Base-by-base conservation (phyloP, 768 basidiomycete species). In the Scleroderma bovista region DNA sequence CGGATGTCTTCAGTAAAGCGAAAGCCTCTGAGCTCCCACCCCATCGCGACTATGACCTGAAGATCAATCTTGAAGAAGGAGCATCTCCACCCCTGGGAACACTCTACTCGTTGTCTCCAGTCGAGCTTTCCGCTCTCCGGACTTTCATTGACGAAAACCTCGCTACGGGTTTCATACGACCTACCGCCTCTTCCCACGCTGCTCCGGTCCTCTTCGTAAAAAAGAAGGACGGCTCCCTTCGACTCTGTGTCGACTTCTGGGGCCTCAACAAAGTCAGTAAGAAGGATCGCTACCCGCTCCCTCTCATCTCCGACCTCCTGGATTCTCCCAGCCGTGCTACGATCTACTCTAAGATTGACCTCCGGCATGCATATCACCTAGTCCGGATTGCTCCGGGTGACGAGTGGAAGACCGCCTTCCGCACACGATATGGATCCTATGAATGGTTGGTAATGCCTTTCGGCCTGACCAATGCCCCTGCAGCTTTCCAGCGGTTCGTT, bases 151-250 rank as follows among this genome's bases (percentile, higher is more conserved):
- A 34, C 7, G 15, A 47, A 32, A 47, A 47, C 12, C 19, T 47
- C 15, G 8, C 16, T 32, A 33, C 17, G 2, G 74, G 73, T 1
- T 67, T 65, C 44, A 74, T 75, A 41, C 57, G 61, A 0, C 60
- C 63, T 12, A 70, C 66, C 2, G 53, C 56, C 17, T 66, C 65
- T 24, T 51, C 60, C 5, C 34, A 43, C 24, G 56, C 56, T 17
- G 50, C 61, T 46, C 59, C 61, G 2, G 52, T 62, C 15, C 51
- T 62, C 29, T 64, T 64, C 47, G 59, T 57, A 38, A 47, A 59
- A 17, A 61, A 63, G 42, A 71, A 72, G 51, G 65, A 63, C 50
- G 68, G 72, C 26, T 29, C 12, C 58, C 64, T 8, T 46, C 60
- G 29, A 29, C 26, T 45, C 7, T 29, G n/a, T 24, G n/a, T 22